Conservation (phyloP, 768 basidiomycete genomes). For the Macrolepiota dolichaula region DNA sequence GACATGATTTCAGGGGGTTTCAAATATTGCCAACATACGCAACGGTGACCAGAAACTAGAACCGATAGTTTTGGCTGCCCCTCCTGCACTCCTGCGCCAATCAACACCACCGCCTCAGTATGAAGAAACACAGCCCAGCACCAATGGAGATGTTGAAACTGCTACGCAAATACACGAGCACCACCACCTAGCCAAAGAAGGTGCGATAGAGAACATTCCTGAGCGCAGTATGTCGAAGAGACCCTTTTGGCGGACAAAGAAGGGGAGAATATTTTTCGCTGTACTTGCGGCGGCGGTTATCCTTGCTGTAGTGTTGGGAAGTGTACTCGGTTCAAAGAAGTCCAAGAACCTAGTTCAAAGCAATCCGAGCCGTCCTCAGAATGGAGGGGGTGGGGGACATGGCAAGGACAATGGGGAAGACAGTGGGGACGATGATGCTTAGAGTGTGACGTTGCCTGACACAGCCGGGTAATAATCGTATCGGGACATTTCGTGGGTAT, state of each 20-base stretch:
- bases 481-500: too few relatives aligned
- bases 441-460: too few relatives aligned
- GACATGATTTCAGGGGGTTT: not conserved
- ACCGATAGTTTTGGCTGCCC: not conserved
- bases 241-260: constrained; percentile 5
- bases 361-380: not conserved
- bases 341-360: not conserved
- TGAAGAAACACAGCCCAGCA: not conserved
- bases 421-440: too few relatives aligned
- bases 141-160: not conserved
- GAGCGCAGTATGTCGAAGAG: not conserved
- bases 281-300: not conserved
- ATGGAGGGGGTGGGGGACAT: too few relatives aligned
- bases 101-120: not conserved
- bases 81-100: not conserved
- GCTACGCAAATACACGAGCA: not conserved
- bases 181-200: not conserved
- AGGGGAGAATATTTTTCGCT: constrained; percentile 3
- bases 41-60: not conserved
- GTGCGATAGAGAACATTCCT: not conserved
- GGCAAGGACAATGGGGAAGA: too few relatives aligned
- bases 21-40: not conserved
- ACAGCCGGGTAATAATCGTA: too few relatives aligned
- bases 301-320: constrained; percentile 7
- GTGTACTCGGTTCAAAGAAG: constrained; percentile 9